A percentile compares a stretch with the other conserved stretches of the same genome.
Conservation (phyloP, 306 rosid species). For the Rosa rugosa region DNA sequence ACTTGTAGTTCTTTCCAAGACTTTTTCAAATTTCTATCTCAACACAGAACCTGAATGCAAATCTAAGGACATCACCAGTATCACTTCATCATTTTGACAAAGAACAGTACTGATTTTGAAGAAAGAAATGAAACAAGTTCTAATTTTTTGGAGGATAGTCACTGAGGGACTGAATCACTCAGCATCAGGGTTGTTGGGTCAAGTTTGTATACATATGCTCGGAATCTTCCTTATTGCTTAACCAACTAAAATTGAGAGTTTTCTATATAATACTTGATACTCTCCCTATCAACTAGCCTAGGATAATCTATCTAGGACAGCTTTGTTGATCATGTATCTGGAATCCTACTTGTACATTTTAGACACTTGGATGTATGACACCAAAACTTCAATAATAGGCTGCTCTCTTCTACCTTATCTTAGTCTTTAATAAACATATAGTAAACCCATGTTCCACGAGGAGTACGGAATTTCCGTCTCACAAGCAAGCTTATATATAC, state of each 20-base stretch:
- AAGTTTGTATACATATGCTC: neutral
- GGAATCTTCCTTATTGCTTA: neutral
- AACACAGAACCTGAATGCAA: neutral
- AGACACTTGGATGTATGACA: neutral
- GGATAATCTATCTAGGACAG: neutral
- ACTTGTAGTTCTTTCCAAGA: neutral
- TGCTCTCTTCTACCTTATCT: neutral
- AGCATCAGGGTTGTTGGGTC: neutral
- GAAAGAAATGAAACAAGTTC: neutral
- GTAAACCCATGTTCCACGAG: neutral
- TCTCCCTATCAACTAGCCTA: neutral
- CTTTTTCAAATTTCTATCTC: neutral
- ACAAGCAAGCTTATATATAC: neutral
- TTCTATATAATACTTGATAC: neutral
- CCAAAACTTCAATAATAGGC: neutral
- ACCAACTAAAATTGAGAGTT: conserved; percentile 2
- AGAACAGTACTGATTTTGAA: neutral
- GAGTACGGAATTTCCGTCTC: neutral
- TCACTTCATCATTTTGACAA: neutral
- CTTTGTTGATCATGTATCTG: neutral
- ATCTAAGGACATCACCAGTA: neutral
- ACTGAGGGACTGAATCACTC: neutral
- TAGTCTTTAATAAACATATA: neutral
- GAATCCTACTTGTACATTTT: neutral
- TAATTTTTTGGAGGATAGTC: neutral